phyloP scores from a whole-genome alignment of 805 yeast genomes.

The Wickerhamiella australiensis region DNA sequence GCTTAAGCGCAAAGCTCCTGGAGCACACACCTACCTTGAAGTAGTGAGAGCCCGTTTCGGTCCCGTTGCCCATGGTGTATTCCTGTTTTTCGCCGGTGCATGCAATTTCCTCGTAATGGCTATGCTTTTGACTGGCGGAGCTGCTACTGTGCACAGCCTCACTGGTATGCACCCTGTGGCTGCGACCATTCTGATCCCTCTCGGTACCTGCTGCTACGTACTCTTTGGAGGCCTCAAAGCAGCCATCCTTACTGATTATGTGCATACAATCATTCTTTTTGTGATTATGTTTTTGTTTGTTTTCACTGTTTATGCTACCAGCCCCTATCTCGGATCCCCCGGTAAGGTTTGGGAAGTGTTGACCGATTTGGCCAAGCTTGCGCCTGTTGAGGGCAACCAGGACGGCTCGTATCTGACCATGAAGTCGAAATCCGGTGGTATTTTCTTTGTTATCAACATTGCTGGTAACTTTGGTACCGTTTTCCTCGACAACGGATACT shows the following conservation, averaged over 20 bases:
- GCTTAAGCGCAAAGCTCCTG: slow-evolving; percentile 80
- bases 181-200: slow-evolving; percentile 67
- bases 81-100: slow-evolving; percentile 66
- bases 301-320: slow-evolving; percentile 65
- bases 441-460: slow-evolving; percentile 75
- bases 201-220: slow-evolving; percentile 66
- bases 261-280: slow-evolving; percentile 69
- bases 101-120: slow-evolving; percentile 86
- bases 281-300: slow-evolving; percentile 71
- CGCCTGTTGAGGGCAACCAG: slow-evolving; percentile 69
- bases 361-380: slow-evolving; percentile 39
- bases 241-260: slow-evolving; percentile 66
- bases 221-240: slow-evolving; percentile 75
- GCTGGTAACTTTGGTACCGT: slow-evolving; percentile 88
- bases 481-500: slow-evolving; percentile 75
- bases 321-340: slow-evolving; percentile 65
- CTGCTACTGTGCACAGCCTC: slow-evolving; percentile 65
- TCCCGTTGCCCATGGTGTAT: slow-evolving; percentile 46
- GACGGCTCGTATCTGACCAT: slow-evolving; percentile 82
- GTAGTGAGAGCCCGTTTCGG: slow-evolving; percentile 76
- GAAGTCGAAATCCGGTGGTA: slow-evolving; percentile 75
- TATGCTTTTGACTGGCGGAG: slow-evolving; percentile 83
- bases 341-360: slow-evolving; percentile 65
- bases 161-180: slow-evolving; percentile 81
- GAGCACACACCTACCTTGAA: slow-evolving; percentile 84